Evolutionary conservation across 768 basidiomycete genomes (phyloP).

Genomic region (Neoboletus magnificus): DNA sequence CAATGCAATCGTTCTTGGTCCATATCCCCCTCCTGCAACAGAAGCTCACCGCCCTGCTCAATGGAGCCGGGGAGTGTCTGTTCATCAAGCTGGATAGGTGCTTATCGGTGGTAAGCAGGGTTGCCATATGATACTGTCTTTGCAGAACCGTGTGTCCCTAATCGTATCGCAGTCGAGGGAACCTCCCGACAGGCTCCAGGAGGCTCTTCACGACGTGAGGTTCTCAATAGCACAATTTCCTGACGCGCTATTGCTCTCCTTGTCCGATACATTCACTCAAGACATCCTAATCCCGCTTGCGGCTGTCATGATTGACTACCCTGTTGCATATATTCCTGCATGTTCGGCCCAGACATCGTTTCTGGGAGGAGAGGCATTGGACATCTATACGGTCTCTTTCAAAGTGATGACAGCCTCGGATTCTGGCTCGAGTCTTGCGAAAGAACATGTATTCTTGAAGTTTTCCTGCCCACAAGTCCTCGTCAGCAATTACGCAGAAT

Average conservation of each 20-base stretch:
- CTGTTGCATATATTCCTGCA: conserved; percentile 52
- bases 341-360: conserved; percentile 36
- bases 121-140: background rate
- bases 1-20: conserved; percentile 56
- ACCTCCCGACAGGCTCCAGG: conserved; percentile 10
- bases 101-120: conserved; percentile 22
- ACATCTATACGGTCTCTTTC: conserved; percentile 43
- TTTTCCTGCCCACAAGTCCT: conserved; percentile 53
- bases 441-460: conserved; percentile 44
- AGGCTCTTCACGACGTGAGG: conserved; percentile 12
- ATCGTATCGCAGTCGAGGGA: conserved; percentile 11
- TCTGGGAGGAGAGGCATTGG: conserved; percentile 45
- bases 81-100: conserved; percentile 18
- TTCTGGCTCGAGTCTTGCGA: background rate
- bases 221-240: conserved; percentile 3
- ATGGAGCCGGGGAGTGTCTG: background rate
- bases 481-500: conserved; percentile 2
- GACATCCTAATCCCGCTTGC: conserved; percentile 48
- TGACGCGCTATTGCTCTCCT: conserved; percentile 22
- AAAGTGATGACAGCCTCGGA: background rate
- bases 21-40: conserved; percentile 31
- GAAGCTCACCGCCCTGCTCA: conserved; percentile 6
- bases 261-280: conserved; percentile 28
- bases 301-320: conserved; percentile 59
- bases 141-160: background rate